phyloP scores from a whole-genome alignment of 2,329 filamentous ascomycete genomes.

The Sporothrix phasma region DNA sequence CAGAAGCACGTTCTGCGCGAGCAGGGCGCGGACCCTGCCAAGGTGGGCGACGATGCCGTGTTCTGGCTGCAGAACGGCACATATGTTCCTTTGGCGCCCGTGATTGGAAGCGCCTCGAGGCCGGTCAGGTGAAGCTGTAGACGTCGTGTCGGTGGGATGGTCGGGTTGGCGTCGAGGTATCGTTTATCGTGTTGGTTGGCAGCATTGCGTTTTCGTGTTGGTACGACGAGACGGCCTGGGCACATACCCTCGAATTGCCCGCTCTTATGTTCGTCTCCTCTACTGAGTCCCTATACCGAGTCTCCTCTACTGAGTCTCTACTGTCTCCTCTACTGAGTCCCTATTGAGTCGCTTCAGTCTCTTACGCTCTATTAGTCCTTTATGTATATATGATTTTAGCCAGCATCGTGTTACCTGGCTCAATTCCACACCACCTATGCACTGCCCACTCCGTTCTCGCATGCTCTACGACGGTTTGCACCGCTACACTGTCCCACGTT shows the following conservation, averaged over 20 bases:
- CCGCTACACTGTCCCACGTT: not conserved
- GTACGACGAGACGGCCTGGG: not conserved
- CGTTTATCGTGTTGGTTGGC: not conserved
- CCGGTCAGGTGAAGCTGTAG: slow-evolving; percentile 60
- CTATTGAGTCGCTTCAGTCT: too few relatives aligned
- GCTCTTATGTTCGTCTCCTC: not conserved
- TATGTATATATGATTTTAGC: not conserved
- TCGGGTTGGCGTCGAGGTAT: not conserved
- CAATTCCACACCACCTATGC: not conserved
- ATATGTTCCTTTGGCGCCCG: slow-evolving; percentile 57
- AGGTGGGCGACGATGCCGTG: slow-evolving; percentile 38
- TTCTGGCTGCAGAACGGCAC: slow-evolving; percentile 56
- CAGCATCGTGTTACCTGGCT: not conserved
- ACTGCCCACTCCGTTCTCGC: not conserved
- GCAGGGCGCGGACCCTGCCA: slow-evolving; percentile 61
- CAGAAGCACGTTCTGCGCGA: slow-evolving; percentile 65
- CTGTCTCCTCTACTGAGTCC: too few relatives aligned
- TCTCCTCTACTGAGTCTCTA: too few relatives aligned
- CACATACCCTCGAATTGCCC: not conserved
- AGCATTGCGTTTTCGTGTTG: not conserved
- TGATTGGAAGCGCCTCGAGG: slow-evolving; percentile 61
- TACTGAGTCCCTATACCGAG: too few relatives aligned
- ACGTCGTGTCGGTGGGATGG: too few relatives aligned
- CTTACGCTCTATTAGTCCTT: not conserved
- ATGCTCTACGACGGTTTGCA: not conserved